Base-by-base conservation (phyloP, 2,329 filamentous ascomycete genomes). In the Didymella segeticola region DNA sequence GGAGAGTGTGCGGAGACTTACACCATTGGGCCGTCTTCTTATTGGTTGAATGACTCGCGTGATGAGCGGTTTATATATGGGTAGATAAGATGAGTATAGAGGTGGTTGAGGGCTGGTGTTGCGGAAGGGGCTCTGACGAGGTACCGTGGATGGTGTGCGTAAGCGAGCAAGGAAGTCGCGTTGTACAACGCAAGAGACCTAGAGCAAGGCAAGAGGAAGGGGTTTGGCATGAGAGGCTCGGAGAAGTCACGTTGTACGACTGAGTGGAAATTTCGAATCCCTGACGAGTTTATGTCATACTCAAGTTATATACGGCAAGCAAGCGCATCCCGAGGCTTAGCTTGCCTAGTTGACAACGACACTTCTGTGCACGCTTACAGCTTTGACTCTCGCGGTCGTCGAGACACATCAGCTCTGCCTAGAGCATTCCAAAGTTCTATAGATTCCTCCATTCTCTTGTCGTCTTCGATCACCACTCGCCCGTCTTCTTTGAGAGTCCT, bases 381-480 rank as follows among this genome's bases (percentile, higher is more conserved):
- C 47, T 47, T 56, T 12, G 47, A 47, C 31, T 54, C 47, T 2
- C 53, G 27, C 17, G 37, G 17, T n/a, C 11, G 30, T 9, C 22
- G 33, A 5, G 25, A 9, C 22, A 49, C 56, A 19, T 67, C 64
- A 4, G 57, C 65, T 17, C 53, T 56, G 50, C 63, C 66, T 53
- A 80, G 56, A 0, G 68, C 59, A 38, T 78, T 67, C 82, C 83
- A 85, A 2, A 82, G 72, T 39, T 68, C 62, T 17, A 83, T 52
- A 0, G 79, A 80, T 33, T 79, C 74, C 3, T 80, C 75, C 73
- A 81, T 79, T 48, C 72, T 52, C 41, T 61, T 66, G 66, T 85
- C 83, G 11, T 72, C 61, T 69, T 79, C 78, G 46, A 80, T 70
- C 43, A 75, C 76, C 5, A 83, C 75, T 10, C 50, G 64, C 0